Evolutionary conservation across 164 flowering plant species (phyloP).

Genomic region (Annona cherimola): DNA sequence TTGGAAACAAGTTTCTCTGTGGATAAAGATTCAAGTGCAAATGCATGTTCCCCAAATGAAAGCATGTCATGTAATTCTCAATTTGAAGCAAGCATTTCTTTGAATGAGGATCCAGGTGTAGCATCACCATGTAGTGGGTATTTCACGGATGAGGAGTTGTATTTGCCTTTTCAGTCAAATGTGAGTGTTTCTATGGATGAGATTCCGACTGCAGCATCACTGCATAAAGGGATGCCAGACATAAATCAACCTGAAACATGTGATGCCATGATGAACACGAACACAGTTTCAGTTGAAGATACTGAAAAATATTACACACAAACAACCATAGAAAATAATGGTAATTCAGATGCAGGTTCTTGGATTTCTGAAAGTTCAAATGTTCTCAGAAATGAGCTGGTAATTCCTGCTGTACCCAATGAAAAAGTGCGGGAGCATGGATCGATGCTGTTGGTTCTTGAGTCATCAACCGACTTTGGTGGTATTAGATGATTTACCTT

Average conservation of each 20-base stretch:
- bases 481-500: background rate
- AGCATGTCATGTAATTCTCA: background rate
- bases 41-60: background rate
- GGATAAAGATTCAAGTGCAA: background rate
- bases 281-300: background rate
- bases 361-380: background rate
- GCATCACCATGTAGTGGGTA: background rate
- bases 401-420: background rate
- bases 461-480: background rate
- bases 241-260: background rate
- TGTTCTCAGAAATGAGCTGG: background rate
- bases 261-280: background rate
- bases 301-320: background rate
- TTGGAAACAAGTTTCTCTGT: no score
- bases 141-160: no score
- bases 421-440: background rate
- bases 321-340: background rate
- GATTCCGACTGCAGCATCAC: background rate
- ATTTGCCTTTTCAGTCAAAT: no score
- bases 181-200: no score
- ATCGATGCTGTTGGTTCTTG: background rate
- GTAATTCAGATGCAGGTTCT: background rate
- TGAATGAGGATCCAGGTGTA: background rate
- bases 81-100: background rate
- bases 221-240: background rate